Evolutionary conservation across 192 early-diverging fungal genomes (phyloP), one percentile per base, ranked within the genome.

Genomic region (Backusella parvicylindrica): DNA sequence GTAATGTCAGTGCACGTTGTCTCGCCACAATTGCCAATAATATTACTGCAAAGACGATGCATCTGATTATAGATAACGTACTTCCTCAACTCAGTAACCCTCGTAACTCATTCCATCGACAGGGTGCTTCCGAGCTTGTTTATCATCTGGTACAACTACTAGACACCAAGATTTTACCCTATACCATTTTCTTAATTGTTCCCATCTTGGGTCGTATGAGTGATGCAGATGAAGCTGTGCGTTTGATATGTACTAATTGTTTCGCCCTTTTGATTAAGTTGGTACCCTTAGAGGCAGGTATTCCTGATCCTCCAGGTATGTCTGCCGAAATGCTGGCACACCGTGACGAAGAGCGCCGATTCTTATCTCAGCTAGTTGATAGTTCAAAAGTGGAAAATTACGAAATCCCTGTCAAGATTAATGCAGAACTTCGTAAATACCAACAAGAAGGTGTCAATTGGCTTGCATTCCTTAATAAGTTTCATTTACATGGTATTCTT

Each of bases 391-490:
- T 98, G 9, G 94, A 97, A 68, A 86, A 89, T n/a, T 97, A 93
- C 83, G 74, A 84, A 21, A 89, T 99, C 28, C 96, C 96, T 0
- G 91, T 95, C 37, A 89, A 84, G n/a, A 93, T 99, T 83, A 95
- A 95, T 37, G 98, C 96, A 0, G 94, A 96, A 71, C 82, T 99
- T 73, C 85, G 98, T 68, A 89, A 90, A 83, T 99, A 99, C 84
- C 98, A 99, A 81, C 95, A 97, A 80, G 98, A 98, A 71, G 98
- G 98, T 63, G 94, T 99, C 37, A 97, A 93, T 86, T 99, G 98
- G 98, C 84, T 99, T 70, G 95, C 95, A 15, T 99, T 99, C 79
- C 86, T 99, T 72, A 96, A 96, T 81, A 91, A 95, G 72, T 99
- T 97, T 77, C 94, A 96, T 73, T 84, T 99, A 28, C 98, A 99